Percentiles rank a stretch among this genome's conserved stretches.
These are phyloP conservation scores for Hansenula anomala DNA, from an alignment of 1,139 yeast genomes.

Conservation along the genomic window DNA sequence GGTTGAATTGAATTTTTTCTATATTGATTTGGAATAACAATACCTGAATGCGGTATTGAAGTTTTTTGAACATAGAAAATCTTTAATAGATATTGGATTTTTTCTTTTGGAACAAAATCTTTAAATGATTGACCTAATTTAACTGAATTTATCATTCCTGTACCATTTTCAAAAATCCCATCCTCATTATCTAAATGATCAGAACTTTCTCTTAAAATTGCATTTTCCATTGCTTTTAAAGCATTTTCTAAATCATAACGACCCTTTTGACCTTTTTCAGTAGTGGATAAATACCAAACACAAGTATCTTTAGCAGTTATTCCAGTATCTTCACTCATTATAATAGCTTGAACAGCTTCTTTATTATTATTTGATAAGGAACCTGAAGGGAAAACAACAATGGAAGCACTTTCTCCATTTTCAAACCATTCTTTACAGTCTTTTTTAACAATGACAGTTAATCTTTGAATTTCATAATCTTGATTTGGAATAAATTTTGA, in stretches of 20 bases:
- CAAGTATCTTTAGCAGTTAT: conserved; percentile 87
- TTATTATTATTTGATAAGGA: conserved; percentile 65
- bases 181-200: conserved; percentile 39
- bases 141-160: conserved; percentile 73
- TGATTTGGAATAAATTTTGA: conserved; percentile 31
- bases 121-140: conserved; percentile 82
- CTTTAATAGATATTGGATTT: conserved; percentile 72
- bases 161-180: conserved; percentile 30
- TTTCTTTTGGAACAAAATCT: conserved; percentile 78
- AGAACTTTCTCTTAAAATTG: conserved; percentile 75
- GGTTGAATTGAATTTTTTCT: conserved; percentile 22
- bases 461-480: conserved; percentile 58
- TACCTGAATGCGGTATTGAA: conserved; percentile 45
- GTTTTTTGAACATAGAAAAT: conserved; percentile 77
- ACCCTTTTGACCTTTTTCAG: conserved; percentile 67
- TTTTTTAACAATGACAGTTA: conserved; percentile 79
- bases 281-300: conserved; percentile 84
- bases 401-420: conserved; percentile 76
- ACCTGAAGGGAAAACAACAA: conserved; percentile 91
- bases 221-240: conserved; percentile 68
- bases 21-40: conserved; percentile 35
- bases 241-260: conserved; percentile 79
- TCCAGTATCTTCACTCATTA: conserved; percentile 87
- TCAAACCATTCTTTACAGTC: conserved; percentile 91
- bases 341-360: conserved; percentile 77